Percentiles rank a stretch among this genome's conserved stretches.
phyloP scores from a whole-genome alignment of 345 rosid species.

The Gossypium raimondii region DNA sequence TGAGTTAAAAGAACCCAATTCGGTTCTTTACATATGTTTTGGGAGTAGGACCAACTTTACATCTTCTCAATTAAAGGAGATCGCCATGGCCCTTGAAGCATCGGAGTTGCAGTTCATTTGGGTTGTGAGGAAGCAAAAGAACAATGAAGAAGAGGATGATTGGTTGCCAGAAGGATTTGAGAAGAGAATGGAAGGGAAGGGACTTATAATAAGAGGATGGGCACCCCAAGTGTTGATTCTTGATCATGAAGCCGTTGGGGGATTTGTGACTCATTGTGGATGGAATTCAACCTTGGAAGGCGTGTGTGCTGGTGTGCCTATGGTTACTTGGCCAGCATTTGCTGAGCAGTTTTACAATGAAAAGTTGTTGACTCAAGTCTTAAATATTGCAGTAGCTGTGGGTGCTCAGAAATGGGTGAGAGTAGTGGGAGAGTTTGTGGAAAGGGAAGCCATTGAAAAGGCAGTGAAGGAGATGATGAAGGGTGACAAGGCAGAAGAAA shows the following conservation, averaged over 20 bases:
- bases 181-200: constrained; percentile 27
- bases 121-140: constrained; percentile 26
- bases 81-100: neutral
- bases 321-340: constrained; percentile 45
- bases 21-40: constrained; percentile 30
- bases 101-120: constrained; percentile 33
- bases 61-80: neutral
- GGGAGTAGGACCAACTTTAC: neutral
- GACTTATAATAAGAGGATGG: constrained; percentile 58
- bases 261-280: constrained; percentile 56
- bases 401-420: constrained; percentile 34
- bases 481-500: constrained; percentile 29
- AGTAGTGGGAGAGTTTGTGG: constrained; percentile 24
- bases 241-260: constrained; percentile 46
- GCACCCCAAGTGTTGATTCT: constrained; percentile 59
- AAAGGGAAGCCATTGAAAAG: constrained; percentile 32
- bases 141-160: constrained; percentile 29
- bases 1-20: constrained; percentile 19
- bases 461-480: constrained; percentile 34
- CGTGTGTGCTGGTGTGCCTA: constrained; percentile 42
- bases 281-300: constrained; percentile 61
- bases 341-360: constrained; percentile 57
- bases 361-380: constrained; percentile 37
- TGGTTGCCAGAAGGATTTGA: constrained; percentile 33
- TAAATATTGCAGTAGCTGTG: constrained; percentile 35